phyloP scores from a whole-genome alignment of 2,329 filamentous ascomycete genomes.

The Westerdykella sp. region DNA sequence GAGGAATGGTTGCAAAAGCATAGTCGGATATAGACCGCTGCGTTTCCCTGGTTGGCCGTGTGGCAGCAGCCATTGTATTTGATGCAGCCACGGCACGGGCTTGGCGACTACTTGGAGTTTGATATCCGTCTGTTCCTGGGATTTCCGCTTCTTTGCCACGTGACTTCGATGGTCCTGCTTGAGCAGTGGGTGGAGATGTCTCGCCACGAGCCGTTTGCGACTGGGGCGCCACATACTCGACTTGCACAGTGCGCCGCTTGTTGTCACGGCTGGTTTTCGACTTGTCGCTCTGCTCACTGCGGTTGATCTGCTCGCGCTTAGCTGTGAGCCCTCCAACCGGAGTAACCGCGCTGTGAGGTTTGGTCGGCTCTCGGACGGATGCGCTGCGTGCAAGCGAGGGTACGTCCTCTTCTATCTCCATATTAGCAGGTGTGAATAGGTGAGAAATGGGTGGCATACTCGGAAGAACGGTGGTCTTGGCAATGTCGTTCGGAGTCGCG shows the following conservation, averaged over 20 bases:
- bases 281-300: conserved; percentile 56
- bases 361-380: conserved; percentile 82
- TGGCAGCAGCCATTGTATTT: conserved; percentile 17
- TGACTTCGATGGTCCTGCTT: conserved; percentile 41
- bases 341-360: conserved; percentile 48
- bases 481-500: conserved; percentile 77
- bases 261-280: conserved; percentile 67
- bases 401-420: conserved; percentile 48
- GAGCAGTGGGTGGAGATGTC: conserved; percentile 32
- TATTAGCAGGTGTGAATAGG: conserved; percentile 10
- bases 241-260: conserved; percentile 90
- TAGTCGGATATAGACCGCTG: conserved; percentile 49
- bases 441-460: conserved; percentile 39
- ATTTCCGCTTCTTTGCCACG: conserved; percentile 48
- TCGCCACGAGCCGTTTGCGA: conserved; percentile 76
- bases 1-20: conserved; percentile 37
- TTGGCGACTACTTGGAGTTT: conserved; percentile 21
- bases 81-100: conserved; percentile 15
- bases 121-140: conserved; percentile 31
- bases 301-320: conserved; percentile 69
- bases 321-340: conserved; percentile 57
- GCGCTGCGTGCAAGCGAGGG: conserved; percentile 72
- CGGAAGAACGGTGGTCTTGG: conserved; percentile 64
- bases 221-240: conserved; percentile 91
- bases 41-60: conserved; percentile 38